Percentiles rank a stretch among this genome's conserved stretches.
These are phyloP conservation scores for Zizania latifolia DNA, from an alignment of 176 grass and related monocot species.

Conservation along the genomic window DNA sequence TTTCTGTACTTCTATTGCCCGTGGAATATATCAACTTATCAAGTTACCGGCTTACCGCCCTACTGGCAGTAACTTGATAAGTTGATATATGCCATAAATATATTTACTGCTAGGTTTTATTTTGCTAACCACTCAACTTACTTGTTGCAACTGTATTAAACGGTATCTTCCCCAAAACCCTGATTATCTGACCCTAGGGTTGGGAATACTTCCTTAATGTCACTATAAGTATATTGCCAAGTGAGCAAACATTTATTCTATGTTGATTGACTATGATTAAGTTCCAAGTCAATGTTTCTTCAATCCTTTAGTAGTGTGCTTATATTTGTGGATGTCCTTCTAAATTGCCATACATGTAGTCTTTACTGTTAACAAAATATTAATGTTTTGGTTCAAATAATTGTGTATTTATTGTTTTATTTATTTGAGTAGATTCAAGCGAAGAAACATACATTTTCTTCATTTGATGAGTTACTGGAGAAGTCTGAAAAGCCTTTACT, in stretches of 20 bases:
- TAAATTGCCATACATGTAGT: background rate
- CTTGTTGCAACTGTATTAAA: background rate
- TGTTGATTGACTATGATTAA: background rate
- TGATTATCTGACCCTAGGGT: background rate
- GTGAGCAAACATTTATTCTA: background rate
- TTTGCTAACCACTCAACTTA: background rate
- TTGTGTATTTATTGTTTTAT: background rate
- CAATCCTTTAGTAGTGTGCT: background rate
- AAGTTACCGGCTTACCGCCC: no score
- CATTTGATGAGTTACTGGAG: conserved; percentile 89
- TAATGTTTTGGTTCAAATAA: background rate
- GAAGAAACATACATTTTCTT: conserved; percentile 71
- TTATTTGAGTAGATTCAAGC: conserved; percentile 61
- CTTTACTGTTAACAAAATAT: background rate
- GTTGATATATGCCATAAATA: background rate
- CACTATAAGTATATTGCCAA: background rate
- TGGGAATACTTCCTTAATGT: background rate
- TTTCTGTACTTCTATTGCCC: no score
- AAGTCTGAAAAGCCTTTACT: conserved; percentile 83
- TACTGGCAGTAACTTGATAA: no score
- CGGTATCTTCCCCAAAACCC: background rate
- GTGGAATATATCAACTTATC: no score
- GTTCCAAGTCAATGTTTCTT: background rate
- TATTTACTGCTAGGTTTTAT: background rate
- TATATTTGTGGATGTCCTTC: background rate